These are phyloP conservation scores for Metahyphopichia silvanorum DNA, from an alignment of 805 yeast genomes.

Conservation along the genomic window DNA sequence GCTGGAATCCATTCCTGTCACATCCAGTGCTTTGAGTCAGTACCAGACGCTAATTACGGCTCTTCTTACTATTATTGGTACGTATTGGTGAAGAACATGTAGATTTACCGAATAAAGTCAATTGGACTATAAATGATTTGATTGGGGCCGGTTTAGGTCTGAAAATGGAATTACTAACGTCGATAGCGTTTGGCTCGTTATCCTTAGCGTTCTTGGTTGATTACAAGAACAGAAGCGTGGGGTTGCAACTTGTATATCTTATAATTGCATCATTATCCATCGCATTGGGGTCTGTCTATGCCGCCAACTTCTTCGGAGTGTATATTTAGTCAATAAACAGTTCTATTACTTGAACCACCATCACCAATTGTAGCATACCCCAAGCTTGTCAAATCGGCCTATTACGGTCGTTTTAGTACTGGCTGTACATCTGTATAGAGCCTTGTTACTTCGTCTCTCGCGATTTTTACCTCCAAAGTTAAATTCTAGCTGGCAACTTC, in stretches of 20 bases:
- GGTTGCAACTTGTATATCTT: conserved; percentile 25
- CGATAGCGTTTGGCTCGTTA: conserved; percentile 26
- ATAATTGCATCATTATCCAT: conserved; percentile 34
- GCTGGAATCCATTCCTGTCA: conserved; percentile 20
- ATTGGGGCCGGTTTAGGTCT: not conserved
- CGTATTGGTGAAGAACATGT: too few relatives aligned
- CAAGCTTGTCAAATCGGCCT: too few relatives aligned
- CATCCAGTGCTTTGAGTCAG: conserved; percentile 13
- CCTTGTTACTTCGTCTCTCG: too few relatives aligned
- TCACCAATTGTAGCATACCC: too few relatives aligned
- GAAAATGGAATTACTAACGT: not conserved
- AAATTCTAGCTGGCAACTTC: too few relatives aligned
- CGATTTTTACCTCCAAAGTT: too few relatives aligned
- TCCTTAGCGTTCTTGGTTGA: conserved; percentile 26
- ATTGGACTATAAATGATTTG: too few relatives aligned
- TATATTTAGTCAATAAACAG: conserved; percentile 33
- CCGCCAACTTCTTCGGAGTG: conserved; percentile 42
- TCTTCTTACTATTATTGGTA: conserved; percentile 22
- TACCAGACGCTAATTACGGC: conserved; percentile 16
- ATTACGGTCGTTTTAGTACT: too few relatives aligned
- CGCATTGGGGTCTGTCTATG: conserved; percentile 34
- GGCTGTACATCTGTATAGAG: too few relatives aligned
- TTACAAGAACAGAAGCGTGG: conserved; percentile 19
- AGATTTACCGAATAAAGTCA: too few relatives aligned
- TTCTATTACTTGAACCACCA: too few relatives aligned